Evolutionary conservation across 192 early-diverging fungal genomes (phyloP).

Genomic region (Phycomyces nitens): DNA sequence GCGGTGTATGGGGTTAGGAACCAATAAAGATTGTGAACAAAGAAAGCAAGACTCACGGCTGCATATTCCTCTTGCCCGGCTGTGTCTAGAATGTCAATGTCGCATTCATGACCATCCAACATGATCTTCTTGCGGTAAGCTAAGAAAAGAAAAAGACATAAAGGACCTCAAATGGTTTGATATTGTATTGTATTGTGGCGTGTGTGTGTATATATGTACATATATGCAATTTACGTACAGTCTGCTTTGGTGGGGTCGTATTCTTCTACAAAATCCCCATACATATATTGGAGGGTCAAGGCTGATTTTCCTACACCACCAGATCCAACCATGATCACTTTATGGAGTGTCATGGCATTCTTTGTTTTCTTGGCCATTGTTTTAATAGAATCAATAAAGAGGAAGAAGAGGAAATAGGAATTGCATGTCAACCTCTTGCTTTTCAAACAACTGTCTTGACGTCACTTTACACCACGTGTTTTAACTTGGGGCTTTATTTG

Average conservation of each 20-base stretch:
- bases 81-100: constrained; percentile 89
- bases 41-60: constrained; percentile 50
- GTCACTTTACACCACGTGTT: too few species aligned
- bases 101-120: constrained; percentile 71
- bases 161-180: too few species aligned
- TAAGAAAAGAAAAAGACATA: background rate
- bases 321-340: constrained; percentile 90
- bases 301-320: constrained; percentile 91
- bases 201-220: background rate
- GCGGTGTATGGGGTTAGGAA: too few species aligned
- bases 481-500: too few species aligned
- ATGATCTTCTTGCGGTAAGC: constrained; percentile 77
- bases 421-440: background rate
- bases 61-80: constrained; percentile 91
- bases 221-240: constrained; percentile 24
- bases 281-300: constrained; percentile 86
- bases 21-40: background rate
- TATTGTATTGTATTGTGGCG: too few species aligned
- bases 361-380: constrained; percentile 68
- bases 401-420: background rate
- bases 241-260: constrained; percentile 94
- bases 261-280: constrained; percentile 91
- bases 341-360: constrained; percentile 73
- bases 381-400: background rate
- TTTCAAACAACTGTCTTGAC: too few species aligned